phyloP scores from a whole-genome alignment of 768 basidiomycete genomes.

The Xerocomellus chrysenteron region DNA sequence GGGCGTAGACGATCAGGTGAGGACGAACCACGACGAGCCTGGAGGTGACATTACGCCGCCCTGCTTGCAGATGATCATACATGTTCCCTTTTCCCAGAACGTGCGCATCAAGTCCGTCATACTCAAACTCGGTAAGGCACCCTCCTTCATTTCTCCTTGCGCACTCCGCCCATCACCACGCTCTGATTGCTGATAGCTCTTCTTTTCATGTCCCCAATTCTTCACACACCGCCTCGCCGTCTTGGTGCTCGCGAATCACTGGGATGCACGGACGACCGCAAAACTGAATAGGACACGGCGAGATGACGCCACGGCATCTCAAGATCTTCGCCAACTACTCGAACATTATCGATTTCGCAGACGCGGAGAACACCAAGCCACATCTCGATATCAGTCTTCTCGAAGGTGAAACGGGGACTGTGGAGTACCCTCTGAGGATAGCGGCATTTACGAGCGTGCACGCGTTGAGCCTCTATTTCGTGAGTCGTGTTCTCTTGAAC shows the following conservation, averaged over 20 bases:
- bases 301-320: conserved; percentile 70
- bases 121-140: conserved; percentile 66
- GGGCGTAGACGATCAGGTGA: conserved; percentile 82
- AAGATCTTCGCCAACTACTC: conserved; percentile 73
- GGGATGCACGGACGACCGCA: conserved; percentile 3
- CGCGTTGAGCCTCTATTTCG: conserved; percentile 76
- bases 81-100: conserved; percentile 77
- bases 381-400: conserved; percentile 69
- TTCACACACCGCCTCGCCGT: conserved; percentile 4
- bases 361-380: conserved; percentile 66
- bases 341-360: conserved; percentile 74
- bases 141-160: conserved; percentile 5
- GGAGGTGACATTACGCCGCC: conserved; percentile 13
- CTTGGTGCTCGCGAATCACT: conserved; percentile 3
- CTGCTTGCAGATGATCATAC: conserved; percentile 64
- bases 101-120: conserved; percentile 74
- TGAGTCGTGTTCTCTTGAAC: conserved; percentile 40
- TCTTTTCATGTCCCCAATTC: conserved; percentile 3
- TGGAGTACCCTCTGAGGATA: conserved; percentile 76
- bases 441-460: conserved; percentile 77
- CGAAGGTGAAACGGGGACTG: conserved; percentile 65
- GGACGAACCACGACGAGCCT: conserved; percentile 13
- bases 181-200: conserved; percentile 9
- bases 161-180: conserved; percentile 9
- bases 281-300: conserved; percentile 63